Percentiles rank a stretch among this genome's conserved stretches.
Evolutionary conservation across 179 eudicot genomes (phyloP).

Genomic region (Pouteria campechiana): DNA sequence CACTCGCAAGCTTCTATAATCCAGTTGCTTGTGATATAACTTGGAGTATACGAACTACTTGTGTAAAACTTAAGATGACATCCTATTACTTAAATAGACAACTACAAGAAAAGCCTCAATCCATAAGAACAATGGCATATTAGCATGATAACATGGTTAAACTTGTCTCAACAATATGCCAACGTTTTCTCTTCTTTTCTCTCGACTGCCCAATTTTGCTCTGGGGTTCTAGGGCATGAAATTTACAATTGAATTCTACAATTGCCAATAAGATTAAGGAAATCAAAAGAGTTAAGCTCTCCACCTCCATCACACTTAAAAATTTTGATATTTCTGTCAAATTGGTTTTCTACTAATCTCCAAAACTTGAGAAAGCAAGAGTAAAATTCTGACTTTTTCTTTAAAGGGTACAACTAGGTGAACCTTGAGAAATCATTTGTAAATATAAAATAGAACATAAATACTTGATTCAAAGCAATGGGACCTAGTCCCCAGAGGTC

Average conservation of each 20-base stretch:
- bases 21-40: not conserved
- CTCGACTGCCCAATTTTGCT: too few relatives aligned
- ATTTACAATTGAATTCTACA: not conserved
- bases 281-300: not conserved
- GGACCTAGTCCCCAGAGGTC: not conserved
- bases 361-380: not conserved
- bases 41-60: too few relatives aligned
- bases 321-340: not conserved
- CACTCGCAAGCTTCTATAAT: not conserved
- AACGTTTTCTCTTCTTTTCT: too few relatives aligned
- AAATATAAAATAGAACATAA: not conserved
- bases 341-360: not conserved
- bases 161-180: not conserved
- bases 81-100: not conserved
- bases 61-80: too few relatives aligned
- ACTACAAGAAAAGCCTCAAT: not conserved
- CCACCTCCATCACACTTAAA: conserved; percentile 2
- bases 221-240: too few relatives aligned
- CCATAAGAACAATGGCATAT: not conserved
- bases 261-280: not conserved
- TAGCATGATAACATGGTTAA: too few relatives aligned
- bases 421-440: too few relatives aligned
- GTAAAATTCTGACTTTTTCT: too few relatives aligned
- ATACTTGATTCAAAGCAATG: not conserved
- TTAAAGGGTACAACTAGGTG: too few relatives aligned